Evolutionary conservation across 2,329 filamentous ascomycete genomes (phyloP), one percentile per base, ranked within the genome.

Genomic region (Pseudonectria buxi): DNA sequence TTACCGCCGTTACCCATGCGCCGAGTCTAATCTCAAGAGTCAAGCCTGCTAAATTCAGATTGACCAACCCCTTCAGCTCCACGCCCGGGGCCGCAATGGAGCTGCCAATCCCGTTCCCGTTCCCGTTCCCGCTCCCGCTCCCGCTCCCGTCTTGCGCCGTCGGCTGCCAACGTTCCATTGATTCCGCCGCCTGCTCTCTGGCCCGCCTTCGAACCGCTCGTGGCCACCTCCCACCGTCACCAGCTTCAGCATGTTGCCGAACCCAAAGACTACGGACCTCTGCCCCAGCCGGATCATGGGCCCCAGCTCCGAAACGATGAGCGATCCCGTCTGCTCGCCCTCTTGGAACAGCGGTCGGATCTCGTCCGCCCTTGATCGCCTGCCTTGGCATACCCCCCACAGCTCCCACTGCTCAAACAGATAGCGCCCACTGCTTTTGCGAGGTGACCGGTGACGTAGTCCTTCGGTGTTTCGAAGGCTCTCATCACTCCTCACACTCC

Each of bases 171-270:
- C 46, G 14, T 57, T 64, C 40, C 56, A 53, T 10, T 52, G 45
- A 26, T 62, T 57, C 3, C 55, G 46, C 25, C 52, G 45, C 10
- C 35, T 48, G 3, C 53, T 47, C 31, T 51, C 61, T 14, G 49
- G 50, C 16, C 57, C 56, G 12, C 51, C 61, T 28, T 80, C 76
- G 47, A 82, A 83, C 24, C 74, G 66, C 51, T 83, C 81, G 43
- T 76, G 71, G 6, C 81, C 55, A 3, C 18, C 18, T 6, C 59
- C 82, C 6, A 82, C 65, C 2, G 74, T 76, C 37, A 88, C 71
- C 33, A 88, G 63, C 59, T 87, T 88, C 50, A 88, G 69, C 2
- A 76, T 68, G 46, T 87, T 84, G 10, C 83, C 85, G 40, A 88
- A 77, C 0, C 74, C 81, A 22, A 89, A 72, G 0, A 77, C 84